Conservation (phyloP, 176 grass and related monocot species). For the Paspalum notatum region DNA sequence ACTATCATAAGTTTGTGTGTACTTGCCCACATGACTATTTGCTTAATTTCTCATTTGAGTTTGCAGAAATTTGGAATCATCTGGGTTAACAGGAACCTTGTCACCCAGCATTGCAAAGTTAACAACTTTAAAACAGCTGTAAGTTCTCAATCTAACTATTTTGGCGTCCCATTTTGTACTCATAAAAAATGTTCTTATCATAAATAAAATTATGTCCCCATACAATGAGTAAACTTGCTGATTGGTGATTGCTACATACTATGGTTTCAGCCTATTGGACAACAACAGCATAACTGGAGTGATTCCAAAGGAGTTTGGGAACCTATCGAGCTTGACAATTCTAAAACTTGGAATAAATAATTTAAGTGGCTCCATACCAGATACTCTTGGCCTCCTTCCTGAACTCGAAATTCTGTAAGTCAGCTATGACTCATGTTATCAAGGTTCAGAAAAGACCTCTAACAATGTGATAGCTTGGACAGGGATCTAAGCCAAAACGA, state of each 20-base stretch:
- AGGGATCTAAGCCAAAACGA: constrained; percentile 82
- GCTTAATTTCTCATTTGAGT: constrained; percentile 30
- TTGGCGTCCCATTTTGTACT: background rate
- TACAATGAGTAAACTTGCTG: constrained; percentile 8
- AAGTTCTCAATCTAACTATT: constrained; percentile 43
- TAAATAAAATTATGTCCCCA: background rate
- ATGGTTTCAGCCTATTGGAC: constrained; percentile 59
- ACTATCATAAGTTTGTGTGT: constrained; percentile 18
- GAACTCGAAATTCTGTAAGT: constrained; percentile 85
- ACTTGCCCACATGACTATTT: background rate
- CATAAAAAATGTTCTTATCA: background rate
- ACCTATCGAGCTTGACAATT: constrained; percentile 68
- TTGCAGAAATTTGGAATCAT: constrained; percentile 63
- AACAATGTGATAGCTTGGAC: constrained; percentile 35
- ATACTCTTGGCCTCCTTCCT: constrained; percentile 59
- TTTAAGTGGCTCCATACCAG: constrained; percentile 77
- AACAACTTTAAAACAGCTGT: constrained; percentile 64
- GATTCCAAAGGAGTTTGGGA: constrained; percentile 76
- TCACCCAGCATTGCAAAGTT: constrained; percentile 70
- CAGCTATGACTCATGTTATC: constrained; percentile 5
- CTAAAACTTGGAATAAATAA: constrained; percentile 67
- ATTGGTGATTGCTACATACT: background rate
- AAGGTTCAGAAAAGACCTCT: background rate
- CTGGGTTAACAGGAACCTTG: constrained; percentile 69
- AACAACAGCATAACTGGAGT: constrained; percentile 78